Base-by-base conservation (phyloP, 495 filamentous ascomycete genomes). In the Daldinia childiae region DNA sequence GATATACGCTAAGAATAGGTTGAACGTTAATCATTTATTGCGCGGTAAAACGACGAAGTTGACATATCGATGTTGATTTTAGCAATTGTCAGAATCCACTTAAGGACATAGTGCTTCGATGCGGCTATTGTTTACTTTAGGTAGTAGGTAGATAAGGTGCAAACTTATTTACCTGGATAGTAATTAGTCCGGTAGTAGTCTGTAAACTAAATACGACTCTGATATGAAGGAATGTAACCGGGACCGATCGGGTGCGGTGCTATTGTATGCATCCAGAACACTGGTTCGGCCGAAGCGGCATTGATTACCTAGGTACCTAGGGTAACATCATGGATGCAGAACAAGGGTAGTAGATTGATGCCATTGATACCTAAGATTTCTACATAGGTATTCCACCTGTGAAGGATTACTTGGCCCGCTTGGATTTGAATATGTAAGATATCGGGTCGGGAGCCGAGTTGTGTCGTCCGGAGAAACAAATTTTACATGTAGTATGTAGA, bases 391-490 rank as follows among this genome's bases (percentile, higher is more conserved):
- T 38, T 21, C 5, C 11, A 14, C 19, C 34, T 6, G 11, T 15
- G 43, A 48, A 48, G 43, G 43, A 48, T 54, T 30, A n/a, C 27
- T 30, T 30, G 11, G 26, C 24, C 24, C 6, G 43, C 8, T 9
- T 48, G 17, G 17, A 19, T 48, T 54, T 7, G 50, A 54, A 54
- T 54, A 30, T 54, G 50, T 17, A 30, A 30, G 26, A 15, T 54
- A n/a, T 54, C 50, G 50, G 43, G 43, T 48, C 43, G 43, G 43
- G 43, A 48, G 43, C 43, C 24, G 27, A 30, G 55, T 45, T 58
- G 39, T n/a, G 39, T 66, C 26, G 66, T 30, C 66, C 71, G 71
- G 71, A 73, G 71, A 69, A 69, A 73, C 71, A n/a, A n/a, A n/a
- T n/a, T n/a, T n/a, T n/a, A n/a, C n/a, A n/a, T n/a, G n/a, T n/a